Conservation (phyloP, 495 filamentous ascomycete genomes). For the Xylaria telfairii region DNA sequence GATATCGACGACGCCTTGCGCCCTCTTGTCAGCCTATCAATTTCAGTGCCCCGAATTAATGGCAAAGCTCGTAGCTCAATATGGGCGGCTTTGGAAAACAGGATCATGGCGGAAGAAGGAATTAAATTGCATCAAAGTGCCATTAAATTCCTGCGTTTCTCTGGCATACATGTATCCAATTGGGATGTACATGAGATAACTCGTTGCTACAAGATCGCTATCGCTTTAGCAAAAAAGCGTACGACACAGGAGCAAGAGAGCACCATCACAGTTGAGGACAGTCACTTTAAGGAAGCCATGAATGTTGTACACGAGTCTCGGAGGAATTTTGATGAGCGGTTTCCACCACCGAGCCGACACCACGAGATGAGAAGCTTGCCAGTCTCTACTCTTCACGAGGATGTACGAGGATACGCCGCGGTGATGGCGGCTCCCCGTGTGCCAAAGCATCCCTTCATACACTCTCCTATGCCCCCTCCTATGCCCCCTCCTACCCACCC, state of each 20-base stretch:
- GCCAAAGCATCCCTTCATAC: too few species aligned
- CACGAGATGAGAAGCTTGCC: too few species aligned
- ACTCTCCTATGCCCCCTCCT: too few species aligned
- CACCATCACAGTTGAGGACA: background rate
- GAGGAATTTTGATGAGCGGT: too few species aligned
- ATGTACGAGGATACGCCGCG: too few species aligned
- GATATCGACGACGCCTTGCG: background rate
- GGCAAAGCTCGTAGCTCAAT: background rate
- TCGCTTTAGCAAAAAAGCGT: background rate
- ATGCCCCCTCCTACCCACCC: too few species aligned
- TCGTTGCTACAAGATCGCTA: conserved; percentile 10
- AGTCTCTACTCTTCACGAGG: too few species aligned
- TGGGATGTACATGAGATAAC: background rate
- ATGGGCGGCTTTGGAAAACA: background rate
- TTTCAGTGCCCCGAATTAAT: background rate
- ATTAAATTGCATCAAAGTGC: background rate
- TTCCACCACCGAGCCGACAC: too few species aligned
- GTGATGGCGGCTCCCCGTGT: too few species aligned
- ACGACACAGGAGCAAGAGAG: background rate
- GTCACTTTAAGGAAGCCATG: conserved; percentile 2
- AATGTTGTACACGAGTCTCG: conserved; percentile 5
- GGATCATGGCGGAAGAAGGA: background rate
- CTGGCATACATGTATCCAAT: background rate
- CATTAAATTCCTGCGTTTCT: background rate
- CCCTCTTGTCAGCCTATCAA: background rate